phyloP scores from a whole-genome alignment of 441 rosid genomes.

The Populus hybrid region DNA sequence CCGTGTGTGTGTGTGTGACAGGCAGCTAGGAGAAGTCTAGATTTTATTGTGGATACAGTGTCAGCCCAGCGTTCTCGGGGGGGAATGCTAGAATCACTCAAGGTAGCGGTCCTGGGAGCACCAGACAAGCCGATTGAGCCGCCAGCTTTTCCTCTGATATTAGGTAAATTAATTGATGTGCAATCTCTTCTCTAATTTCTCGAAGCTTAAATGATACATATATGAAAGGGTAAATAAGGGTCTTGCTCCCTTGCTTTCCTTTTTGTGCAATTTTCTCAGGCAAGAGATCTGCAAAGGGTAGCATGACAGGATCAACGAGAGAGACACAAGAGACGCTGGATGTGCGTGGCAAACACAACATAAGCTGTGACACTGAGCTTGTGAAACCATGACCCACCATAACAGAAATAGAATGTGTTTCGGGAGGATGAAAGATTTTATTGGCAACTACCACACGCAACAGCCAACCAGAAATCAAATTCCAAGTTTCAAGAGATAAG shows the following conservation, averaged over 20 bases:
- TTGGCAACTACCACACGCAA: too few relatives aligned
- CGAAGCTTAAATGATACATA: neutral
- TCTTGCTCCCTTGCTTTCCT: neutral
- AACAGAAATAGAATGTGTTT: neutral
- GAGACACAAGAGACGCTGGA: slow-evolving; percentile 88
- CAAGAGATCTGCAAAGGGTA: slow-evolving; percentile 64
- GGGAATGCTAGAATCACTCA: slow-evolving; percentile 60
- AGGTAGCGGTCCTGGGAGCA: slow-evolving; percentile 53
- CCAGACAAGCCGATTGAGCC: slow-evolving; percentile 59
- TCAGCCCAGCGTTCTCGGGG: slow-evolving; percentile 65
- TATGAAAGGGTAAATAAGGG: neutral
- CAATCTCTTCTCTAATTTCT: neutral
- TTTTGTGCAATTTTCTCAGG: slow-evolving; percentile 30
- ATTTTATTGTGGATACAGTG: slow-evolving; percentile 66
- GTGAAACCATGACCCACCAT: slow-evolving; percentile 26
- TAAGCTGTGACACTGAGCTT: slow-evolving; percentile 57
- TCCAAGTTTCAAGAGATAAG: too few relatives aligned
- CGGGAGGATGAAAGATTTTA: too few relatives aligned
- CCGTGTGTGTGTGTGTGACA: slow-evolving; percentile 3
- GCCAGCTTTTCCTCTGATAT: slow-evolving; percentile 64
- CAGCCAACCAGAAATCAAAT: too few relatives aligned
- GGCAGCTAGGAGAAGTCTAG: slow-evolving; percentile 51
- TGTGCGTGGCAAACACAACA: slow-evolving; percentile 58
- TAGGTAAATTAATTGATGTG: slow-evolving; percentile 35
- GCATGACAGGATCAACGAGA: slow-evolving; percentile 56